phyloP scores from a whole-genome alignment of 2,329 filamentous ascomycete species.

The Monosporascus sp. region DNA sequence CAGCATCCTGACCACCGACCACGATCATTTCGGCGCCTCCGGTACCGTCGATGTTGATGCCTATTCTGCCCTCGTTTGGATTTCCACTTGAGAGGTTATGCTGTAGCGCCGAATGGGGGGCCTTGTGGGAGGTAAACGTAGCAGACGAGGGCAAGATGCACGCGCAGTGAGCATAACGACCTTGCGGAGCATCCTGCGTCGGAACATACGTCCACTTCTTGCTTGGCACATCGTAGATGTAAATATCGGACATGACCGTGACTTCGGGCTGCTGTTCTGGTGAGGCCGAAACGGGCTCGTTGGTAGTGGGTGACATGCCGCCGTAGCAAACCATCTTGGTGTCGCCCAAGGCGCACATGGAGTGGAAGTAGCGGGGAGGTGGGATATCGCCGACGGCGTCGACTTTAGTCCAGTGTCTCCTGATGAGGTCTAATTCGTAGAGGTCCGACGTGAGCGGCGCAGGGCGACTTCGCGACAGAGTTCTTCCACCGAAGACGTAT shows the following conservation, averaged over 20 bases:
- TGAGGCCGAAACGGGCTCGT: conserved; percentile 37
- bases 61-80: conserved; percentile 81
- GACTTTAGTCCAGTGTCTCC: conserved; percentile 87
- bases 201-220: conserved; percentile 81
- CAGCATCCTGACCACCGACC: conserved; percentile 90
- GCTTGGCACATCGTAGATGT: conserved; percentile 84
- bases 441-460: conserved; percentile 79
- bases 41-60: conserved; percentile 81
- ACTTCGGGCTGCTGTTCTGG: conserved; percentile 76
- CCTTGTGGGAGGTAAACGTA: conserved; percentile 76
- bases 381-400: conserved; percentile 81
- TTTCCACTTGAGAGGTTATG: conserved; percentile 81
- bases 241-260: conserved; percentile 95
- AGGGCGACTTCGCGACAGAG: conserved; percentile 77
- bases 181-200: conserved; percentile 78
- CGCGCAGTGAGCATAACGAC: conserved; percentile 93
- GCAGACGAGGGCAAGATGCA: conserved; percentile 86
- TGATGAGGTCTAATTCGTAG: conserved; percentile 88
- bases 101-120: conserved; percentile 79
- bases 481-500: conserved; percentile 90
- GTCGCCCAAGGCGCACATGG: conserved; percentile 87
- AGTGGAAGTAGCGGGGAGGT: conserved; percentile 93
- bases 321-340: conserved; percentile 97
- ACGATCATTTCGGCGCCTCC: conserved; percentile 97
- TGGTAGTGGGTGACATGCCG: conserved; percentile 82